These are phyloP conservation scores for Coniochaeta ligniaria DNA, from an alignment of 2,329 filamentous ascomycete genomes.

Conservation along the genomic window DNA sequence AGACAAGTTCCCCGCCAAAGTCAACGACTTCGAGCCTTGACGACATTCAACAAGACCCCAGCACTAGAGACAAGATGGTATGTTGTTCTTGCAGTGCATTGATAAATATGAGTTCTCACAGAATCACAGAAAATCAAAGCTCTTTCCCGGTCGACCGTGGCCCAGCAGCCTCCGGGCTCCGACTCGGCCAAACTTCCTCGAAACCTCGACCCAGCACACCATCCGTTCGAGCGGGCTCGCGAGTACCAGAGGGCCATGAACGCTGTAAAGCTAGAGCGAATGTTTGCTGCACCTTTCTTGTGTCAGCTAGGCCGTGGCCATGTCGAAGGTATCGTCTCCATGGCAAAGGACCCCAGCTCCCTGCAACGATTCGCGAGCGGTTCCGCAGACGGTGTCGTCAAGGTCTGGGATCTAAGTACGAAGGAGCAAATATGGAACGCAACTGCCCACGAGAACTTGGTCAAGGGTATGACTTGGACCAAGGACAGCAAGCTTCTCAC, in stretches of 20 bases:
- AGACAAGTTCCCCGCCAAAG: not conserved
- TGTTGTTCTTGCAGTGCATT: not conserved
- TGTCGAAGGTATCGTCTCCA: conserved; percentile 80
- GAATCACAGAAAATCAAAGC: conserved; percentile 19
- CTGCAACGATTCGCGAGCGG: conserved; percentile 73
- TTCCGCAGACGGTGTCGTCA: conserved; percentile 86
- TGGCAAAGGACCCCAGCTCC: conserved; percentile 72
- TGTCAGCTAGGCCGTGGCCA: conserved; percentile 84
- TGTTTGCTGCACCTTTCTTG: conserved; percentile 59
- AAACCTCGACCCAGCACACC: conserved; percentile 19
- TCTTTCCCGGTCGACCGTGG: conserved; percentile 19
- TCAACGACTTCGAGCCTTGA: not conserved
- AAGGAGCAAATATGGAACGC: conserved; percentile 66
- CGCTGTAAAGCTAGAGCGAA: conserved; percentile 28
- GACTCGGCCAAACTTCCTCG: conserved; percentile 20
- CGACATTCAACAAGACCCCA: not conserved
- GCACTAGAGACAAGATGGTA: not conserved
- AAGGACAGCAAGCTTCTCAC: conserved; percentile 77
- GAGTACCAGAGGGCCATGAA: conserved; percentile 16
- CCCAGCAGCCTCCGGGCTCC: conserved; percentile 20
- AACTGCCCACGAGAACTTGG: conserved; percentile 85
- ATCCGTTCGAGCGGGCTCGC: conserved; percentile 19
- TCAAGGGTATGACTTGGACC: conserved; percentile 89
- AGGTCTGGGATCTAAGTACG: conserved; percentile 57
- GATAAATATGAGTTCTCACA: conserved; percentile 4